Evolutionary conservation across 2,329 filamentous ascomycete genomes (phyloP), one percentile per base, ranked within the genome.

Genomic region (Nannizzia gypsea): DNA sequence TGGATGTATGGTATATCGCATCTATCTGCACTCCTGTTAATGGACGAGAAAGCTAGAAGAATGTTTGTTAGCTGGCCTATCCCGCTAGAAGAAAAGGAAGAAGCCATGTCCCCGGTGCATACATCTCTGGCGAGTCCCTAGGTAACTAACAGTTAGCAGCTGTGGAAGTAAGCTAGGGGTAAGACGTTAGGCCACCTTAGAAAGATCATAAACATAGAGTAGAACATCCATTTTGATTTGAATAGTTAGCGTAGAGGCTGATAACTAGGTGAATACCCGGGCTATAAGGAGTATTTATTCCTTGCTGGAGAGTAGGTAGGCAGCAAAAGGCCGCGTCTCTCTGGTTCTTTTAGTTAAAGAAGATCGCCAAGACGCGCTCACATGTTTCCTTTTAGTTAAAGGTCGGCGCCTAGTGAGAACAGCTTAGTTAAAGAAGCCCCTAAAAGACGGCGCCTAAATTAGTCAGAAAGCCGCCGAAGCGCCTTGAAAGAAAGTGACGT

Each of bases 1-100:
- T 85, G 0, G 91, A 89, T 0, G 93, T 97, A 72, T 99, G 93
- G 67, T 97, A 97, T 58, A 99, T 84, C 59, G 93, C 93, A 72
- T 97, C 92, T 56, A 96, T 89, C 58, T 87, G 83, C 1, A 80
- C 81, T 1, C 85, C 85, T 3, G 86, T 80, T 52, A 88, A 76
- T 55, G 80, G 75, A 56, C 70, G 71, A 11, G 81, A 84, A 70
- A 84, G 81, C 74, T 82, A 65, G 4, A 31, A 15, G 20, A 11
- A 22, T 9, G 3, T 54, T 24, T n/a, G 40, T 50, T 26, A 22
- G 17, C 28, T 28, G 8, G 1, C 13, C 2, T 26, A 8, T 48
- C n/a, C n/a, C 3, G 15, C 1, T 26, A 34, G 24, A 31, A 26
- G 2, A 31, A 3, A 26, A 40, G 11, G 22, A 22, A 59, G 9